phyloP scores from a whole-genome alignment of 192 early-diverging fungal genomes.

The Coemansia sp. region DNA sequence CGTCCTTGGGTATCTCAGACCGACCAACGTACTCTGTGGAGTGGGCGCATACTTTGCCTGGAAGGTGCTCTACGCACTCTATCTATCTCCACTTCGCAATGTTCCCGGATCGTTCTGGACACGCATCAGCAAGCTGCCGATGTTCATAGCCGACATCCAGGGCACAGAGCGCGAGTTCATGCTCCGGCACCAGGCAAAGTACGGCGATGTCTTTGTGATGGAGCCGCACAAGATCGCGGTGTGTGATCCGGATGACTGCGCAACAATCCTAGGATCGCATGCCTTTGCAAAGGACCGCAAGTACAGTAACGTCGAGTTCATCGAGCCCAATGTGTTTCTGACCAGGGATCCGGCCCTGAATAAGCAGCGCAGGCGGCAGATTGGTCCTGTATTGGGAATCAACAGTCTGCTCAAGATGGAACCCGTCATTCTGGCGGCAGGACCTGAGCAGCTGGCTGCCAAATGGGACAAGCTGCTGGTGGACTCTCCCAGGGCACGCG shows the following conservation, averaged over 20 bases:
- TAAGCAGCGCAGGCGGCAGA: conserved; percentile 30
- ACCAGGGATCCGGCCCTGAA: conserved; percentile 43
- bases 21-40: conserved; percentile 21
- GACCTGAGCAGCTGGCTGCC: conserved; percentile 20
- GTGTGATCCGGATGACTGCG: conserved; percentile 34
- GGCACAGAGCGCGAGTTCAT: conserved; percentile 44
- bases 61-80: conserved; percentile 30
- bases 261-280: conserved; percentile 32
- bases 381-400: conserved; percentile 29
- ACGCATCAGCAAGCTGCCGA: conserved; percentile 34
- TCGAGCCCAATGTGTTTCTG: conserved; percentile 40
- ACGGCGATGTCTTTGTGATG: conserved; percentile 44
- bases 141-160: conserved; percentile 24
- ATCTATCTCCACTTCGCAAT: conserved; percentile 41
- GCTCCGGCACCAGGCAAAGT: conserved; percentile 25
- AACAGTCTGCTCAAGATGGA: conserved; percentile 37
- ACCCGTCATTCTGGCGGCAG: conserved; percentile 26
- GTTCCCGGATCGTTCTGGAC: conserved; percentile 41
- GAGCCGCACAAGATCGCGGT: conserved; percentile 28
- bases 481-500: background rate
- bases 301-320: conserved; percentile 35
- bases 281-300: conserved; percentile 32
- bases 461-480: conserved; percentile 34
- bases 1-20: background rate
- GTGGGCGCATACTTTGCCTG: conserved; percentile 27